Percentiles rank a stretch among this genome's conserved stretches.
Evolutionary conservation across 2,329 filamentous ascomycete genomes (phyloP).

Genomic region (Pseudopyricularia javanii): DNA sequence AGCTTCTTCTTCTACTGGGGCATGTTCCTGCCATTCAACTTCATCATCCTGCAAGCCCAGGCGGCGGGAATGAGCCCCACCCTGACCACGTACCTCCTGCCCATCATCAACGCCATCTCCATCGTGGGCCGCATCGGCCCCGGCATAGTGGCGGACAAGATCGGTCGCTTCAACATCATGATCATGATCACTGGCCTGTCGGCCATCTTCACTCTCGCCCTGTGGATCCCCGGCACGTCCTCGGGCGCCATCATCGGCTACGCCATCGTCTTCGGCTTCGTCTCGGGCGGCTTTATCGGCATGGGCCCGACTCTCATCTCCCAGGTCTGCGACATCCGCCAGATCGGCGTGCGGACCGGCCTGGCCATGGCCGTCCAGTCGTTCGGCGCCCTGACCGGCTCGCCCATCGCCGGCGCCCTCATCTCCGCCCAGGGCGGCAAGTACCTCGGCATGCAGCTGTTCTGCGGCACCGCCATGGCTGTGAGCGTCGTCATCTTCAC

Average conservation of each 20-base stretch:
- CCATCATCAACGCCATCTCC: conserved; percentile 45
- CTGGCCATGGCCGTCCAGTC: conserved; percentile 41
- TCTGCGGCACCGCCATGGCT: conserved; percentile 34
- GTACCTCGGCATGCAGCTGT: conserved; percentile 41
- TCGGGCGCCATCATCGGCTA: conserved; percentile 48
- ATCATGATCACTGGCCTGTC: conserved; percentile 34
- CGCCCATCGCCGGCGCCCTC: conserved; percentile 43
- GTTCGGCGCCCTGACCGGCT: conserved; percentile 45
- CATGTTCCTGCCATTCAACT: conserved; percentile 42
- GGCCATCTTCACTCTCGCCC: conserved; percentile 20
- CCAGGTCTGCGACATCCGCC: conserved; percentile 45
- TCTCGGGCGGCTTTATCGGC: conserved; percentile 49
- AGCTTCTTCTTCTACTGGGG: conserved; percentile 44
- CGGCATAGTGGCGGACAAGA: conserved; percentile 29
- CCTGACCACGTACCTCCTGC: conserved; percentile 32
- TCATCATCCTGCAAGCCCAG: conserved; percentile 34
- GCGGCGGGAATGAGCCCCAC: conserved; percentile 25
- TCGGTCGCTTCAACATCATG: conserved; percentile 26
- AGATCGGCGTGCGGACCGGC: conserved; percentile 48
- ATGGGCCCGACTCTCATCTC: conserved; percentile 44
- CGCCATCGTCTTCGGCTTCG: conserved; percentile 51
- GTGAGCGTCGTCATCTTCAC: conserved; percentile 12
- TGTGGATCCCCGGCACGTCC: conserved; percentile 28
- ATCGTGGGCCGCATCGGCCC: conserved; percentile 39
- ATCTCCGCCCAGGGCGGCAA: conserved; percentile 27